Base-by-base conservation (phyloP, 352 stramenopile genomes). In the Pythium folliculosum region DNA sequence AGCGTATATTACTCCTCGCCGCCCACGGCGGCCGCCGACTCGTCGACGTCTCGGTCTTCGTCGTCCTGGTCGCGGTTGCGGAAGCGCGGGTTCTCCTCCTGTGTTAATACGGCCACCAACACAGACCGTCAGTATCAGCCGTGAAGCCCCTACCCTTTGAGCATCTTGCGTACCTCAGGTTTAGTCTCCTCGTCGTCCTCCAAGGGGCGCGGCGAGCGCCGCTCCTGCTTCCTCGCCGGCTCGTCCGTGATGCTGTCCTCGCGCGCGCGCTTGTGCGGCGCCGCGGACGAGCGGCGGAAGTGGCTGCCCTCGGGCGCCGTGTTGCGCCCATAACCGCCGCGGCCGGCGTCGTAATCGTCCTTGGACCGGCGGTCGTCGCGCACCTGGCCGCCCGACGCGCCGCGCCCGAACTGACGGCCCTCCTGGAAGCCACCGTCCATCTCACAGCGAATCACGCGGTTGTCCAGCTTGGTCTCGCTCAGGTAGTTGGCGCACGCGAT, bases 351-450 rank as follows among this genome's bases (percentile, higher is more conserved):
- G 57, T 94, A 95, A 63, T 95, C 87, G 60, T 95, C 85, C 65
- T 91, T 90, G 17, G 86, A 93, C 32, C 88, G 86, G 47, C 86
- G 77, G 64, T 95, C 88, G 63, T 96, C 88, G 56, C 86, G 77
- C 40, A 96, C 88, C 72, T 97, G 89, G 5, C 87, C 87, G 13
- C 89, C 89, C 12, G 88, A 93, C 21, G 86, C 75, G 1, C 88
- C 88, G 48, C 89, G 82, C 5, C 89, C 89, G 59, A 94, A 97
- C 73, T 97, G 89, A 0, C 89, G 82, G 12, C 89, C 89, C 68
- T 96, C 87, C 32, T 79, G 76, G 67, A 95, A 97, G 25, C 89
- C 89, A 19, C 87, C 87, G 64, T 97, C 89, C 85, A 95, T 94
- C 61, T 96, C 88, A 47, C 87, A 94, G 52, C 88, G 87, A 69